A percentile compares a stretch with the other conserved stretches of the same genome.
phyloP scores from a whole-genome alignment of 225 moss, liverwort and hornwort species.

The Takakia lepidozioides region DNA sequence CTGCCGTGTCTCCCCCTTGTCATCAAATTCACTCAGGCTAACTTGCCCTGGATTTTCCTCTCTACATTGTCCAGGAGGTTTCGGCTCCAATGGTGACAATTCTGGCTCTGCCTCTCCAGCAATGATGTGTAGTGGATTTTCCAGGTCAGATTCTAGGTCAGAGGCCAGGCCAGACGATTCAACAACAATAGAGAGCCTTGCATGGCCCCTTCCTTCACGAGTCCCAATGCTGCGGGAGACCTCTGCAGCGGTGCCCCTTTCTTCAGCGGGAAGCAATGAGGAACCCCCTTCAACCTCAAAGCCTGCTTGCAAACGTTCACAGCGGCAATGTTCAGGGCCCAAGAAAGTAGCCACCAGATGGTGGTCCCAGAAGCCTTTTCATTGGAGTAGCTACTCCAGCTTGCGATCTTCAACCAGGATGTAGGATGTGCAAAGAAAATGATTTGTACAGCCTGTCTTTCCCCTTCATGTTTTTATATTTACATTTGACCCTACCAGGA shows the following conservation, averaged over 20 bases:
- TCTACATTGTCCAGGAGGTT: constrained; percentile 62
- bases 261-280: constrained; percentile 11
- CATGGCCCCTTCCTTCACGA: constrained; percentile 43
- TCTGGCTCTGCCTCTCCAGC: constrained; percentile 45
- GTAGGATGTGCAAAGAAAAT: too few species aligned
- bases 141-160: constrained; percentile 51
- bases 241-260: constrained; percentile 8
- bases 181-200: constrained; percentile 36
- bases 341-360: constrained; percentile 17
- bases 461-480: too few species aligned
- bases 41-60: constrained; percentile 79
- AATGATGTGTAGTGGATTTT: constrained; percentile 37
- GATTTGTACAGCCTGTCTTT: too few species aligned
- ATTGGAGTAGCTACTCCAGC: constrained; percentile 29
- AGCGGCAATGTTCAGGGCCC: constrained; percentile 11
- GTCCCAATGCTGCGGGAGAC: constrained; percentile 21
- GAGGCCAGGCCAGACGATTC: constrained; percentile 46
- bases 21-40: constrained; percentile 59
- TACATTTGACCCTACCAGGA: too few species aligned
- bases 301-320: constrained; percentile 17
- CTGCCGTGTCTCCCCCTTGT: constrained; percentile 74
- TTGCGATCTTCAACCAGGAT: constrained; percentile 17
- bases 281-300: constrained; percentile 27
- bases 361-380: constrained; percentile 34
- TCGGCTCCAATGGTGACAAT: constrained; percentile 33